Evolutionary conservation across 78 protist species (phyloP), one percentile per base, ranked within the genome.

Genomic region (Ministeria vibrans): DNA sequence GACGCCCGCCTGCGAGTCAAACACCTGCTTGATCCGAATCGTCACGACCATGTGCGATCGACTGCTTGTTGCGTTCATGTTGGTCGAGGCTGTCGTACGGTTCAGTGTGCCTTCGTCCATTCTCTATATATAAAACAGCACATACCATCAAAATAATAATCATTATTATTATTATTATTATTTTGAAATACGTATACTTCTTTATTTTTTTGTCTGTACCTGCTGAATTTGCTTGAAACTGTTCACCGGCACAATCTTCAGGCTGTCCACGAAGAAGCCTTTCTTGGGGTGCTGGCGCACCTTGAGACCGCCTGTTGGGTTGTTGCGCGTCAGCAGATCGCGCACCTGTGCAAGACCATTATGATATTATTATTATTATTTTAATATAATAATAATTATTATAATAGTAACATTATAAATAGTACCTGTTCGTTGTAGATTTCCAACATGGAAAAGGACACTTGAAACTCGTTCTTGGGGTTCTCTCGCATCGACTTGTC

Each of bases 341-440:
- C 59, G 63, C 25, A 86, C n/a, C n/a, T n/a, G n/a, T n/a, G n/a
- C n/a, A n/a, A n/a, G n/a, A n/a, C n/a, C n/a, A n/a, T n/a, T n/a
- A n/a, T n/a, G n/a, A n/a, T n/a, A n/a, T n/a, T n/a, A n/a, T n/a
- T n/a, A n/a, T n/a, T n/a, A n/a, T n/a, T n/a, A n/a, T n/a, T n/a
- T n/a, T n/a, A n/a, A n/a, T n/a, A n/a, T n/a, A n/a, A n/a, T n/a
- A n/a, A n/a, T n/a, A n/a, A n/a, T n/a, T n/a, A n/a, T n/a, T n/a
- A n/a, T n/a, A n/a, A n/a, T n/a, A n/a, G n/a, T n/a, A n/a, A n/a
- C n/a, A n/a, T n/a, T n/a, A n/a, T n/a, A n/a, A n/a, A n/a, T n/a
- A n/a, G n/a, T n/a, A n/a, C 75, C 80, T 77, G 64, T 55, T 82
- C 87, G 78, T 83, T 85, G 90, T 88, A 90, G 59, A 93, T 86